Base-by-base conservation (phyloP, 257 asterid species). In the Anisodus tanguticus region DNA sequence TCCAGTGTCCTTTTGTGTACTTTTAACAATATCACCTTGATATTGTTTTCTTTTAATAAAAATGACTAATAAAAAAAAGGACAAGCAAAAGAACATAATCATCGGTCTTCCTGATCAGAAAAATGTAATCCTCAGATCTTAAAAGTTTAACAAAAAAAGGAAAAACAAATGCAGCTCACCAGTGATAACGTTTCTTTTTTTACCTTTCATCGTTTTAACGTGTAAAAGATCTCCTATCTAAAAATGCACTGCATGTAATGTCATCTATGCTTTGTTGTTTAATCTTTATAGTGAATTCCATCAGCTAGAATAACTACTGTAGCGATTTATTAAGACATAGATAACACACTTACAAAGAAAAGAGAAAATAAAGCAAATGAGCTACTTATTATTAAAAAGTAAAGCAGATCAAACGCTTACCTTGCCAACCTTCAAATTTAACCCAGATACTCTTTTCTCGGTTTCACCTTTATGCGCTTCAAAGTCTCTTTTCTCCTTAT, bases 391-490 rank as follows among this genome's bases (percentile, higher is more conserved):
- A 53, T 51, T 49, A 53, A 26, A 31, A 77, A 1, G 13, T 53
- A 15, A 53, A 53, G 64, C 49, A 26, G 59, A 31, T 77, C 64
- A 53, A 77, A 31, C 9, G 83, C 97, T 92, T 83, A 95, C 98
- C 82, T 86, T 87, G 57, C 86, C 92, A 81, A 89, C 82, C 87
- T 92, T 91, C 62, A 93, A 79, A 87, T 79, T 90, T 85, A 91
- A 89, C 83, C 90, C 92, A 15, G 90, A 72, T 57, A 86, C 89
- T 89, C 85, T 93, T 74, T 90, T 91, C 84, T 92, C 95, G 26
- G 94, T 93, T 86, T 91, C 94, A 77, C 81, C 84, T 84, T 80
- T 87, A 85, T 89, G 93, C 60, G 88, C 88, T 89, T 91, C 96
- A 67, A 93, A 85, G 9, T 83, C 83, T 83, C 88, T 90, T 54